Conservation (phyloP, 139 green algal genomes). For the Chlamydomonas eustigma region DNA sequence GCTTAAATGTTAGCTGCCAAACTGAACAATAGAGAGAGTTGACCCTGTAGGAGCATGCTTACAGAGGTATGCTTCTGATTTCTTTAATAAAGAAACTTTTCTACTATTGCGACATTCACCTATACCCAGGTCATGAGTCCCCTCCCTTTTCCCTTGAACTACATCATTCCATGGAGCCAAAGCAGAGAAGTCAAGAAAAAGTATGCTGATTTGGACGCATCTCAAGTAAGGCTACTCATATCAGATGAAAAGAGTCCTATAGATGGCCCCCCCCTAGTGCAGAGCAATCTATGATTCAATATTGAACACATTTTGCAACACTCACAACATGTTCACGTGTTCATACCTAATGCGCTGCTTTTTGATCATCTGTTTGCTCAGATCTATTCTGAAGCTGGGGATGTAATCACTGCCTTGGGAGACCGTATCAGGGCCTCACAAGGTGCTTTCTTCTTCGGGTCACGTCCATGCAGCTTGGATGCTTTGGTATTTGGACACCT, state of each 20-base stretch:
- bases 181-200: slow-evolving; percentile 30
- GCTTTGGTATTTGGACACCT: slow-evolving; percentile 61
- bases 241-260: neutral
- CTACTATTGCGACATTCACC: neutral
- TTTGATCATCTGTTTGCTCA: slow-evolving; percentile 10
- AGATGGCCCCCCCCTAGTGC: too few species aligned
- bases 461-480: slow-evolving; percentile 54
- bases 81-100: slow-evolving; percentile 46
- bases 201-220: slow-evolving; percentile 22
- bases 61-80: too few species aligned
- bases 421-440: slow-evolving; percentile 37
- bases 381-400: slow-evolving; percentile 38
- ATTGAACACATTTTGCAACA: too few species aligned
- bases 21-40: too few species aligned
- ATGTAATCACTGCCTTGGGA: slow-evolving; percentile 36
- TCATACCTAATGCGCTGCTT: too few species aligned
- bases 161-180: slow-evolving; percentile 45
- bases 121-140: neutral
- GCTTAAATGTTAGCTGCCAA: too few species aligned
- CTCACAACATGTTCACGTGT: too few species aligned
- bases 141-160: slow-evolving; percentile 56
- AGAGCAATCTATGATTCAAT: too few species aligned
- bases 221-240: slow-evolving; percentile 28
- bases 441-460: slow-evolving; percentile 53
- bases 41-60: too few species aligned